Base-by-base conservation (phyloP, 768 basidiomycete species). In the Galerina marginata region DNA sequence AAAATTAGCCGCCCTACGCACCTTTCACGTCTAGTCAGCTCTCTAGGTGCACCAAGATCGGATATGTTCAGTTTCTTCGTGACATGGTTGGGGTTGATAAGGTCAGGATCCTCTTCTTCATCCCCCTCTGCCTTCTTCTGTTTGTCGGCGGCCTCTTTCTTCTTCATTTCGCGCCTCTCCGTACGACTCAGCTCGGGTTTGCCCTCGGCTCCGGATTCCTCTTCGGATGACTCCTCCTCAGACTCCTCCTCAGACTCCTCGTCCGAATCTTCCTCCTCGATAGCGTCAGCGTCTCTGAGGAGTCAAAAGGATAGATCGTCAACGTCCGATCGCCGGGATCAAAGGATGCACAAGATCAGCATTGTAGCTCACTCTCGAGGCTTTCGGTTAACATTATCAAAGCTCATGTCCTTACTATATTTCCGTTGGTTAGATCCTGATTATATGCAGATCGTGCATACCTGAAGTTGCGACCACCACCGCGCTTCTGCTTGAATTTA, bases 391-490 rank as follows among this genome's bases (percentile, higher is more conserved):
- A 65, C 69, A 12, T 76, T 77, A 67, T 90, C 86, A 9, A 88
- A 78, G 6, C 68, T 77, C 75, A 91, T 79, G 66, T 89, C 75
- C 71, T 84, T 84, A 70, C 88, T 91, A 65, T 26, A 43, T 14
- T 46, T 9, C n/a, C 11, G 40, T 58, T 10, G 65, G 40, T 50
- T 39, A 66, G 37, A n/a, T 38, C n/a, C 46, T 45, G 67, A 48
- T 67, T 23, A 49, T 12, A 50, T 53, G 26, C 54, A 56, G 15
- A 29, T 54, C 42, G 25, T 50, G 40, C 58, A 56, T 68, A 90
- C 86, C 92, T 92, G 75, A 95, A 96, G 71, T 79, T 88, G 61
- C 94, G 85, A 53, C 94, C 94, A 39, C 94, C 94, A 65, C 94
- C 94, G 53, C 94, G 91, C 71, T 89, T 91, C 65, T 86, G 81